phyloP scores from a whole-genome alignment of 78 protist genomes.

The Paratrimastix pyriformis region DNA sequence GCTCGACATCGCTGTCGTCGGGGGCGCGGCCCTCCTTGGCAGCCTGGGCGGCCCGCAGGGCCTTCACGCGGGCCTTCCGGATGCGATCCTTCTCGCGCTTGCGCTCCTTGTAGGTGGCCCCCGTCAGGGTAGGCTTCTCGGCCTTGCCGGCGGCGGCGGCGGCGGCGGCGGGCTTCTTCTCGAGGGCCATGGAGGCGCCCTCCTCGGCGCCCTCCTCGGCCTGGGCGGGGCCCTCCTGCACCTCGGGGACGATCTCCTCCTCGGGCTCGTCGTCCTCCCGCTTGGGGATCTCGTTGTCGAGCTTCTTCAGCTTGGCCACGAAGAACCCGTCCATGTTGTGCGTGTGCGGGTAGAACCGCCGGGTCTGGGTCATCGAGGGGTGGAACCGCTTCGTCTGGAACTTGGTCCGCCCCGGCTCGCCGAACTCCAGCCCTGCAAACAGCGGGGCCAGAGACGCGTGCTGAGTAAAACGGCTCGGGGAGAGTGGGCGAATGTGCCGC shows the following conservation, averaged over 20 bases:
- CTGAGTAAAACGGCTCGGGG: neutral
- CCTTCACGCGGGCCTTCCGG: neutral
- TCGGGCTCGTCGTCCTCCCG: no score
- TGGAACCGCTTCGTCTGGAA: conserved; percentile 56
- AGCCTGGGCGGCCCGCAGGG: neutral
- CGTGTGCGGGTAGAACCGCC: conserved; percentile 93
- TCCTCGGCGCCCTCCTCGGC: neutral
- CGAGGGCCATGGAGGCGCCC: neutral
- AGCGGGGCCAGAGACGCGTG: neutral
- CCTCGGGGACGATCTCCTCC: neutral
- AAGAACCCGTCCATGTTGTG: conserved; percentile 99
- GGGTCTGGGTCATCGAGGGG: conserved; percentile 41
- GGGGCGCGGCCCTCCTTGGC: neutral
- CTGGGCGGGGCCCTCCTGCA: neutral
- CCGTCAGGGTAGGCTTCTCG: neutral
- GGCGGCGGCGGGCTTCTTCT: neutral
- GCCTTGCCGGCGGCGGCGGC: neutral
- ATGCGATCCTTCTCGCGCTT: neutral
- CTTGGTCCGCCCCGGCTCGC: conserved; percentile 60
- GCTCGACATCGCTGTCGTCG: no score
- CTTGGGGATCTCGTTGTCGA: conserved; percentile 46
- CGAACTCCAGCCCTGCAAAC: conserved; percentile 20
- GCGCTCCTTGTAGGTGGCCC: neutral
- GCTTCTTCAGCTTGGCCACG: conserved; percentile 84
- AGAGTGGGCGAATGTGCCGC: conserved; percentile 22